These are phyloP conservation scores for Endothia cerciana DNA, from an alignment of 2,329 filamentous ascomycete genomes.

Conservation along the genomic window DNA sequence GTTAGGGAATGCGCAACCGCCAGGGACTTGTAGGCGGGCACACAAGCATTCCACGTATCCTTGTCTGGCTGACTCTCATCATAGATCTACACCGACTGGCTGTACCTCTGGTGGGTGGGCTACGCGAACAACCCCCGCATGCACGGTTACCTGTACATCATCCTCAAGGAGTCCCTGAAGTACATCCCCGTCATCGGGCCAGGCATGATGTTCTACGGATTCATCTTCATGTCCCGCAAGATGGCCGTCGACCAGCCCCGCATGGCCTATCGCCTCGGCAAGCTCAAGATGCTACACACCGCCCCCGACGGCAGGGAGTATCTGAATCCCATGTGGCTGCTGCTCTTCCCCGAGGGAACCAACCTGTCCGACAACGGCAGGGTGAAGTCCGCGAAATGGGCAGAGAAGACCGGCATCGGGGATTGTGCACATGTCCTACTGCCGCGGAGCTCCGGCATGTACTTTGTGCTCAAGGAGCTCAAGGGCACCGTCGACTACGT, in stretches of 20 bases:
- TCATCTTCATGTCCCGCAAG: conserved; percentile 90
- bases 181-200: conserved; percentile 78
- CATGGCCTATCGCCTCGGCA: conserved; percentile 73
- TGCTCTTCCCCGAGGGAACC: conserved; percentile 87
- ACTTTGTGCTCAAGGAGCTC: conserved; percentile 78
- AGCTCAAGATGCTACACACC: conserved; percentile 63
- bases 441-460: conserved; percentile 79
- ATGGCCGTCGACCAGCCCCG: conserved; percentile 79
- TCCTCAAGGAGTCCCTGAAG: conserved; percentile 85
- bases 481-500: conserved; percentile 77
- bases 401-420: conserved; percentile 72
- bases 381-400: conserved; percentile 73
- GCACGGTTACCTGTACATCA: conserved; percentile 88
- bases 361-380: conserved; percentile 75
- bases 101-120: conserved; percentile 93
- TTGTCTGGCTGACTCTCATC: conserved; percentile 32
- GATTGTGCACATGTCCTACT: conserved; percentile 77
- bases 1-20: neutral
- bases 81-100: conserved; percentile 83
- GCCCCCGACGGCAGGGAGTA: conserved; percentile 59
- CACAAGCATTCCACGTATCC: neutral
- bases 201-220: conserved; percentile 84
- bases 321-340: conserved; percentile 83
- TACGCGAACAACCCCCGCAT: conserved; percentile 76
- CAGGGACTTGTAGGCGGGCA: too few species aligned